Evolutionary conservation across 768 basidiomycete genomes (phyloP), one percentile per base, ranked within the genome.

Genomic region (Naganishia vaughanmartiniae): DNA sequence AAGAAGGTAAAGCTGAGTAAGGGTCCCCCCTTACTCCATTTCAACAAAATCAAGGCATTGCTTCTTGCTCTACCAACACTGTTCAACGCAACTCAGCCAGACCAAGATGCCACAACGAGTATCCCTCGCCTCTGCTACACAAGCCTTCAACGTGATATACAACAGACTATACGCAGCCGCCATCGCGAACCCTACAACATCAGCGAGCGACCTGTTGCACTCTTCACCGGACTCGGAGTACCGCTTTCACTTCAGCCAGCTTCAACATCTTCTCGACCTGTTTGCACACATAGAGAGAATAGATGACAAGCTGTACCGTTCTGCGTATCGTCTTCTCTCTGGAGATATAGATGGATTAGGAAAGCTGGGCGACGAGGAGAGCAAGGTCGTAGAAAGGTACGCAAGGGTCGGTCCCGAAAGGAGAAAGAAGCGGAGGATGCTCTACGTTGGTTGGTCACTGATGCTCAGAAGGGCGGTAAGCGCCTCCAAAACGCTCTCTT

Each of bases 401-500:
- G 14, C 15, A 3, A 42, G 60, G 24, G 26, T 17, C n/a, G 60
- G 42, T 9, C n/a, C n/a, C n/a, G 60, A 63, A 15, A 26, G 12
- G 60, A 42, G 36, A 42, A 26, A 19, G 60, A 45, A 45, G 39
- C 19, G 60, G 26, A 4, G 60, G 60, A 63, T 42, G n/a, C 26
- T 21, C 15, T 63, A 63, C 46, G 39, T 63, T n/a, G 60, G 60
- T 24, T 63, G 60, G 60, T 42, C 39, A 14, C 7, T 63, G 39
- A 63, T 63, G 60, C 7, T 63, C 1, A 15, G 60, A 42, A 21
- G 60, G 24, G 9, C 36, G 4, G 60, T 63, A 15, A 42, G 60
- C 26, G 11, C 7, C 24, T 7, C 4, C 33, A 1, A 3, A 24
- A 5, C n/a, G 15, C 53, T 24, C 15, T 54, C 53, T 26, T 6